Evolutionary conservation across 2,329 filamentous ascomycete species (phyloP).

Genomic region (Beauveria sp.): DNA sequence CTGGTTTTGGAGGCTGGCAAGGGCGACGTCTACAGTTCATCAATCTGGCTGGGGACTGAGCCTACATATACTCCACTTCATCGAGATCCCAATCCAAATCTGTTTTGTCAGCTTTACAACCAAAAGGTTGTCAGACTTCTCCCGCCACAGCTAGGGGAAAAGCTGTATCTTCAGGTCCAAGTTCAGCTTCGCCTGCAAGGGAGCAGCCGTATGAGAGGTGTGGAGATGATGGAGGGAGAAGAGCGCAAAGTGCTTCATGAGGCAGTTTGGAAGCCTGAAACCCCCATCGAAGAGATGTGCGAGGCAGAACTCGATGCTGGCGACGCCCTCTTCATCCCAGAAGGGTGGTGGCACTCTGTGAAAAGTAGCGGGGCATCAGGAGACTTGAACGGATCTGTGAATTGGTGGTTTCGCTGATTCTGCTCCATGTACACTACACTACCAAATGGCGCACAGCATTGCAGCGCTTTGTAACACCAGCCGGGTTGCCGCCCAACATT

Average conservation of each 20-base stretch:
- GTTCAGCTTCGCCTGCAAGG: slow-evolving; percentile 28
- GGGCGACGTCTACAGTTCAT: slow-evolving; percentile 80
- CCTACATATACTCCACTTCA: slow-evolving; percentile 89
- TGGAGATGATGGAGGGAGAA: slow-evolving; percentile 84
- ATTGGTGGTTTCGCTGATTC: slow-evolving; percentile 37
- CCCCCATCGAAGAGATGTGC: slow-evolving; percentile 25
- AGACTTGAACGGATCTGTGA: slow-evolving; percentile 33
- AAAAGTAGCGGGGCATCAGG: slow-evolving; percentile 29
- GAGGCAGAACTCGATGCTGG: slow-evolving; percentile 53
- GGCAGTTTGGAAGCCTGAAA: slow-evolving; percentile 56
- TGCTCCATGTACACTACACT: background rate
- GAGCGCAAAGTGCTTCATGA: slow-evolving; percentile 61
- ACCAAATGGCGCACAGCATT: background rate
- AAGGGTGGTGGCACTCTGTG: slow-evolving; percentile 41
- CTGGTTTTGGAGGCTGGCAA: slow-evolving; percentile 57
- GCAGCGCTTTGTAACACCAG: background rate
- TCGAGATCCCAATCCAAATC: slow-evolving; percentile 86
- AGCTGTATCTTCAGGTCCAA: slow-evolving; percentile 52
- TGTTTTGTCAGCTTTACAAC: slow-evolving; percentile 77
- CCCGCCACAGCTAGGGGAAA: slow-evolving; percentile 52
- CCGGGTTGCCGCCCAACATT: background rate
- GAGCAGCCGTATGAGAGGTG: slow-evolving; percentile 54
- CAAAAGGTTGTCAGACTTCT: slow-evolving; percentile 68
- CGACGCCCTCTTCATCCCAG: slow-evolving; percentile 33
- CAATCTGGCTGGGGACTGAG: slow-evolving; percentile 79